Base-by-base conservation (phyloP, 2,329 filamentous ascomycete species). In the Botrytis deweyae region DNA sequence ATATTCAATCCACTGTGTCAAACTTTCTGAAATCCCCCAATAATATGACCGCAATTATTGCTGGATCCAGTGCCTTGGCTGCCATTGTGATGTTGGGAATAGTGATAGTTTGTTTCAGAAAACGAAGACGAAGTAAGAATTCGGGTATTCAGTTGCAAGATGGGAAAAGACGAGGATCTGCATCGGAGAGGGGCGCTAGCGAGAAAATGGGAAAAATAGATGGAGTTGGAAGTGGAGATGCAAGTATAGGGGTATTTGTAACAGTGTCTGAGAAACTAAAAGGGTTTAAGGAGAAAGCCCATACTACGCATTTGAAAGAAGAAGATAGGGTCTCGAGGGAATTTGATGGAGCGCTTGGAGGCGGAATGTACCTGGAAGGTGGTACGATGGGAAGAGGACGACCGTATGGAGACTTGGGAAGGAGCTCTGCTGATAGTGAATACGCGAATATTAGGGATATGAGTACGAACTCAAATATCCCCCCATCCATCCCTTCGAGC, bases 311-410 rank as follows among this genome's bases (percentile, higher is more conserved):
- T 16, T 1, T 33, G 10, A 33, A 69, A 9, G 52, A 69, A 58
- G 66, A 69, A 10, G 66, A 69, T 16, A 58, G 66, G 10, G 8
- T 44, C 40, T 69, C 66, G 10, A 58, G 49, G n/a, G 66, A 69
- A 42, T 69, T 69, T 9, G 66, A 69, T 16, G 49, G 36, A 14
- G 49, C 49, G 49, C 66, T 69, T 22, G 66, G 66, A 7, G 66
- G 66, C 22, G 66, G 49, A 25, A 42, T 29, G 18, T 69, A 69
- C 25, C 29, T 69, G 1, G 66, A 69, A 29, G 36, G 66, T 18
- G 66, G 66, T 7, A 69, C 38, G 16, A 58, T 69, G 66, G 49
- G 66, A 1, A 58, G 49, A 29, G 66, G 12, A 25, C 10, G 12
- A 38, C n/a, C n/a, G 4, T 20, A 10, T 42, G n/a, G 29, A 12